phyloP scores from a whole-genome alignment of 2,329 filamentous ascomycete species.

The Westerdykella sp. region DNA sequence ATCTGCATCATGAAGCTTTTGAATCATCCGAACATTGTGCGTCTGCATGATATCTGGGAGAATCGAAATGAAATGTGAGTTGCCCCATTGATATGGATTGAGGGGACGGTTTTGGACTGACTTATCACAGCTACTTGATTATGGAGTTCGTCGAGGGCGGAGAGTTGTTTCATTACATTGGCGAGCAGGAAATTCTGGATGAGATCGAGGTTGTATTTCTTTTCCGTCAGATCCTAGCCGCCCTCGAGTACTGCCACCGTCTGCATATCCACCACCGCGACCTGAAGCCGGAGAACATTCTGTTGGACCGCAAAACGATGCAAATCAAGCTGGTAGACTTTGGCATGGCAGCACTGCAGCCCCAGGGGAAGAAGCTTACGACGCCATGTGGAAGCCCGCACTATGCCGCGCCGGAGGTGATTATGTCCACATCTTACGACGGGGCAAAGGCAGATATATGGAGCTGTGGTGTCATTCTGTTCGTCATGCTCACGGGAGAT shows the following conservation, averaged over 20 bases:
- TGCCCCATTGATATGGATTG: background rate
- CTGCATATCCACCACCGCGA: conserved; percentile 96
- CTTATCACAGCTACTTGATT: conserved; percentile 68
- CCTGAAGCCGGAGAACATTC: conserved; percentile 93
- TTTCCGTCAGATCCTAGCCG: conserved; percentile 90
- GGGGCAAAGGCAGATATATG: conserved; percentile 97
- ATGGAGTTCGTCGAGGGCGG: conserved; percentile 83
- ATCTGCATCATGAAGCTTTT: conserved; percentile 96
- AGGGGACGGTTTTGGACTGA: conserved; percentile 14
- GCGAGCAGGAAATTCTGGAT: conserved; percentile 61
- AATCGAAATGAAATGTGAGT: conserved; percentile 87
- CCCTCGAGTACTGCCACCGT: conserved; percentile 84
- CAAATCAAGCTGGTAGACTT: conserved; percentile 95
- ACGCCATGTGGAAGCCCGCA: conserved; percentile 96
- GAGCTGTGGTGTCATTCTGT: conserved; percentile 82
- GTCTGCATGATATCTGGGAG: conserved; percentile 95
- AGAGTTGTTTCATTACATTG: conserved; percentile 85
- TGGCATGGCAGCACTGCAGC: conserved; percentile 92
- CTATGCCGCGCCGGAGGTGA: conserved; percentile 95
- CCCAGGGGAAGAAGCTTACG: conserved; percentile 67
- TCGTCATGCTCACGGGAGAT: conserved; percentile 74
- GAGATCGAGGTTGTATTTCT: conserved; percentile 78
- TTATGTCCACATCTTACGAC: conserved; percentile 94
- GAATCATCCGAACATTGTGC: conserved; percentile 90
- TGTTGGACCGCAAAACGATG: conserved; percentile 63